These are phyloP conservation scores for Oryza coarctata DNA, from an alignment of 176 grass and related monocot genomes.

Conservation along the genomic window DNA sequence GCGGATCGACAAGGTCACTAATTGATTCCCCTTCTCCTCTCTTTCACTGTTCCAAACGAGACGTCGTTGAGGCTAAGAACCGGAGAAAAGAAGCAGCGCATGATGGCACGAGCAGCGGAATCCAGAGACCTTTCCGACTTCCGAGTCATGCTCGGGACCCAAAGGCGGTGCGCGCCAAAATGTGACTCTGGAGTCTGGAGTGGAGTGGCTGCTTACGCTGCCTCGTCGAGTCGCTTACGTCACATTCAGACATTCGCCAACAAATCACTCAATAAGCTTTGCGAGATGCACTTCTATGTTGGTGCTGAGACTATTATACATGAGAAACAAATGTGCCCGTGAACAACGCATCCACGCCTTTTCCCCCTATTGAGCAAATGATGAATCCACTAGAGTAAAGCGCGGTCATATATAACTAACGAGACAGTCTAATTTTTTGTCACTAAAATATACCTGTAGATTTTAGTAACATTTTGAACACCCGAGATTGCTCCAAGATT, in stretches of 20 bases:
- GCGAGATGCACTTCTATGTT: background rate
- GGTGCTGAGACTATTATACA: too few relatives aligned
- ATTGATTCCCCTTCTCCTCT: background rate
- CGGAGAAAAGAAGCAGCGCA: background rate
- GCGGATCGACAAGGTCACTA: background rate
- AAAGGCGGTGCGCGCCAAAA: background rate
- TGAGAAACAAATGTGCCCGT: too few relatives aligned
- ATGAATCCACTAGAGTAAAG: too few relatives aligned
- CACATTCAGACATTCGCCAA: slow-evolving; percentile 1
- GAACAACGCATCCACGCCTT: too few relatives aligned
- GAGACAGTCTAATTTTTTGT: too few relatives aligned
- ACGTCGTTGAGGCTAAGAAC: background rate
- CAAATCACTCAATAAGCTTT: background rate
- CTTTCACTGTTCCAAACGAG: background rate
- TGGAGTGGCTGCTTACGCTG: slow-evolving; percentile 16
- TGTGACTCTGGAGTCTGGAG: background rate
- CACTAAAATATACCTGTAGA: too few relatives aligned
- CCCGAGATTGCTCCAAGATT: too few relatives aligned
- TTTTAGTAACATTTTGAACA: too few relatives aligned
- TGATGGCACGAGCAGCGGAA: background rate
- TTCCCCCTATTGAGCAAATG: too few relatives aligned
- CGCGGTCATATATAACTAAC: too few relatives aligned
- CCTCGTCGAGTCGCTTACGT: slow-evolving; percentile 18
- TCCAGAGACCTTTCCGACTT: background rate
- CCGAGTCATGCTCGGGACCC: slow-evolving; percentile 8